Percentiles rank a stretch among this genome's conserved stretches.
Conservation (phyloP, 73 alveolate genomes). For the Tetrahymena thermophila region DNA sequence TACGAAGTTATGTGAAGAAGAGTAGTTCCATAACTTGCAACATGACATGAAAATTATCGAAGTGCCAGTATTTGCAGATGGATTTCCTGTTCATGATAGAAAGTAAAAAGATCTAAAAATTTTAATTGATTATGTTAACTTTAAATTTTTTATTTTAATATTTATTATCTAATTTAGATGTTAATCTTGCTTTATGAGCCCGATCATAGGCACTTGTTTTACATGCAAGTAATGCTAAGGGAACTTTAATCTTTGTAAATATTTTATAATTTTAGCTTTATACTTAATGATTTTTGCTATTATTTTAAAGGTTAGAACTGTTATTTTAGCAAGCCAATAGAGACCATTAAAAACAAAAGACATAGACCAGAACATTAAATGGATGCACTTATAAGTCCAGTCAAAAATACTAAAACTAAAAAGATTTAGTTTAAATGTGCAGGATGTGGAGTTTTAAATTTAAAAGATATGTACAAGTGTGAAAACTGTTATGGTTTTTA, state of each 20-base stretch:
- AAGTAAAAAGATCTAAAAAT: neutral
- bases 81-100: constrained; percentile 72
- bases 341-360: constrained; percentile 7
- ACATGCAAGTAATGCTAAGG: constrained; percentile 64
- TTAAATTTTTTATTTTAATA: neutral
- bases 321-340: constrained; percentile 41
- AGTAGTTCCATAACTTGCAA: neutral
- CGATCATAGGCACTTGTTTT: constrained; percentile 80
- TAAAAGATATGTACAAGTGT: constrained; percentile 28
- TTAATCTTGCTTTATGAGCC: constrained; percentile 69
- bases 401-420: neutral
- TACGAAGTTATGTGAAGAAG: constrained; percentile 18
- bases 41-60: constrained; percentile 71
- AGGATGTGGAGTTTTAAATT: constrained; percentile 34
- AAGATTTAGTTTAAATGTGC: constrained; percentile 31
- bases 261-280: neutral
- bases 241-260: constrained; percentile 45
- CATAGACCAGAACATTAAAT: constrained; percentile 37
- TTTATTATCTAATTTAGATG: constrained; percentile 27
- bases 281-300: neutral
- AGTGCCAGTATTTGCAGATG: constrained; percentile 66
- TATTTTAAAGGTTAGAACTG: constrained; percentile 57
- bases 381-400: constrained; percentile 18
- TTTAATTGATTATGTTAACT: neutral
- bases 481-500: constrained; percentile 44